A percentile compares a stretch with the other conserved stretches of the same genome.
Conservation (phyloP, 2,329 filamentous ascomycete genomes). For the Paecilomyces fulvus region DNA sequence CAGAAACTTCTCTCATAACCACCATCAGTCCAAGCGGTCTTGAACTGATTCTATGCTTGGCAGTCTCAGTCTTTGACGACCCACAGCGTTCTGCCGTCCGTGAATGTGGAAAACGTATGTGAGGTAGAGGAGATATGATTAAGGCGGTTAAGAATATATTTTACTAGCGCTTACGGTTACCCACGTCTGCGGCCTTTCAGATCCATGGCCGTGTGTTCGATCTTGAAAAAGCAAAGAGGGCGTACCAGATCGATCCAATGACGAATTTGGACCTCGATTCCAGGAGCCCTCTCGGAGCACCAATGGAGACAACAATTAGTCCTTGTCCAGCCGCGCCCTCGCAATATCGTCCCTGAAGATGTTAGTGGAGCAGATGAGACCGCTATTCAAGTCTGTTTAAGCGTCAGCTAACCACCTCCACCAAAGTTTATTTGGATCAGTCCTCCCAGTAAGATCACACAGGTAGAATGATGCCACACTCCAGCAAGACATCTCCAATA, state of each 20-base stretch:
- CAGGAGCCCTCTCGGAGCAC: background rate
- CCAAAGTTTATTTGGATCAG: background rate
- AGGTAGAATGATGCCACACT: background rate
- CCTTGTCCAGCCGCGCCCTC: background rate
- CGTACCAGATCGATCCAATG: slow-evolving; percentile 5
- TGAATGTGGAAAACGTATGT: background rate
- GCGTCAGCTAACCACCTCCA: background rate
- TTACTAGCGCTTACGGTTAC: background rate
- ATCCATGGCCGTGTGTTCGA: background rate
- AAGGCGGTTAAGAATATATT: background rate
- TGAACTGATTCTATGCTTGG: background rate
- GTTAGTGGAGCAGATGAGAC: background rate
- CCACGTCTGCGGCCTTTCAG: background rate
- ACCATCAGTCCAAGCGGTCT: background rate
- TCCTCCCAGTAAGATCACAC: background rate
- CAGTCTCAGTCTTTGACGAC: background rate
- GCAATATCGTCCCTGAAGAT: background rate
- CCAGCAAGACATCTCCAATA: background rate
- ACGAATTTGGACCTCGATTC: background rate
- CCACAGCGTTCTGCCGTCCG: background rate
- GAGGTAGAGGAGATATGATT: background rate
- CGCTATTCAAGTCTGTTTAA: background rate
- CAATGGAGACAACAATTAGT: background rate
- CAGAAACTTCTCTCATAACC: background rate
- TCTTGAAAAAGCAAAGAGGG: background rate